These are phyloP conservation scores for Cryptosporidium sp. DNA, from an alignment of 169 alveolate species.

Conservation along the genomic window DNA sequence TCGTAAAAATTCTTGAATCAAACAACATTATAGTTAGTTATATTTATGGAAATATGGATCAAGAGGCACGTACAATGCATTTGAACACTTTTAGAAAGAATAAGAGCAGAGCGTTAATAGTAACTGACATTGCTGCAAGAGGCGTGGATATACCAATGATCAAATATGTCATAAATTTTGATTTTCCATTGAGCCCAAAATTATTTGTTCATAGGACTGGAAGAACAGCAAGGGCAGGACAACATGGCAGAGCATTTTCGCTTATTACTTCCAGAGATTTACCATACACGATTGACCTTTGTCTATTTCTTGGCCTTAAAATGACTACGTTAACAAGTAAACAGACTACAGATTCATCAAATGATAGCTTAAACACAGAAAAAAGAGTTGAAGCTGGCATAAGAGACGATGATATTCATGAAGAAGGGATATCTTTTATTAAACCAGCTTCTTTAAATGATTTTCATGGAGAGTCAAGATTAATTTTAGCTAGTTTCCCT, in stretches of 20 bases:
- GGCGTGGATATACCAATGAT: constrained; percentile 92
- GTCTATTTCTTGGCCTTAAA: constrained; percentile 78
- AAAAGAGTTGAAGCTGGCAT: not conserved
- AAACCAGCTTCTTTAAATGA: not conserved
- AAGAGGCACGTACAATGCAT: constrained; percentile 86
- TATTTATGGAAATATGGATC: constrained; percentile 92
- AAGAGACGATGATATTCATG: not conserved
- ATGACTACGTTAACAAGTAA: not conserved
- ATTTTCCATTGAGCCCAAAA: constrained; percentile 78
- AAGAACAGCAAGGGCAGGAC: constrained; percentile 95
- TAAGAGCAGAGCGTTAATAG: constrained; percentile 83
- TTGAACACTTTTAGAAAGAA: constrained; percentile 84
- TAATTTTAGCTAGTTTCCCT: constrained; percentile 45
- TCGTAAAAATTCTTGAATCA: constrained; percentile 82
- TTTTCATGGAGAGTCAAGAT: not conserved
- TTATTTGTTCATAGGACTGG: constrained; percentile 89
- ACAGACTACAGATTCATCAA: not conserved
- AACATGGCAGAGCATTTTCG: constrained; percentile 82
- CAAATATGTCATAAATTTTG: constrained; percentile 86
- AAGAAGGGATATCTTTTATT: not conserved
- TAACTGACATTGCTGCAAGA: constrained; percentile 91
- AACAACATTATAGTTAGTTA: constrained; percentile 80
- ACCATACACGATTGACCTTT: constrained; percentile 83
- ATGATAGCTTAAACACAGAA: not conserved
- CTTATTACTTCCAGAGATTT: constrained; percentile 82